Base-by-base conservation (phyloP, 495 filamentous ascomycete species). In the Tetracladium marchalianum region DNA sequence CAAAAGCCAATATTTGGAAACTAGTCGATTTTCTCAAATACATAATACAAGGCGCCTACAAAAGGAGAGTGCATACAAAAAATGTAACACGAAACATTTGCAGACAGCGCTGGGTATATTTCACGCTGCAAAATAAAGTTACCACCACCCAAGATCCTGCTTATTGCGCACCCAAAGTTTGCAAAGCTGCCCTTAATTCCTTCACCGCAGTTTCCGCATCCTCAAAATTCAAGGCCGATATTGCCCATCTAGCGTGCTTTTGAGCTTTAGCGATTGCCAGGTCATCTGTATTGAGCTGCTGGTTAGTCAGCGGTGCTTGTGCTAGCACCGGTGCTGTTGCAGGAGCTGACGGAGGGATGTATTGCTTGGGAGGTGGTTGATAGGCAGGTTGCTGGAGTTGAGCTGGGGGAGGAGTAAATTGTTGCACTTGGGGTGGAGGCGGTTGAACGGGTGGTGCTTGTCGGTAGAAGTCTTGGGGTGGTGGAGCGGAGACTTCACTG, bases 211-310 rank as follows among this genome's bases (percentile, higher is more conserved):
- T 98, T 18, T 81, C 68, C 9, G 95, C 83, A 66, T 98, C 92
- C 57, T 98, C 92, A 63, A 97, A 98, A 59, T 94, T 92, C 43
- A 98, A 66, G 5, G 92, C 92, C 16, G 92, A 97, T 31, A 97
- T 90, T 0, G 92, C 93, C 90, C 90, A 98, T 57, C 83, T 87
- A 0, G 92, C 90, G 67, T 95, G 92, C 55, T 97, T 98, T 61
- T 95, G 88, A 9, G 92, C 92, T 49, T 76, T 71, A 2, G 74
- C 57, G 27, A 95, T 85, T 3, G 85, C 69, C 50, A 78, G 71
- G 57, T 95, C 88, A 59, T 97, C 88, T 0, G 71, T 62, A 7
- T 49, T 55, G 1, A 60, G 27, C 35, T 59, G 51, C 15, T 55
- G 16, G 1, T 45, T 50, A 4, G 31, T 35, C 36, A 35, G 22